Evolutionary conservation across 1,284 basidiomycete genomes (phyloP), one percentile per base, ranked within the genome.

Genomic region (Ceratorhiza oryzae-sativae): DNA sequence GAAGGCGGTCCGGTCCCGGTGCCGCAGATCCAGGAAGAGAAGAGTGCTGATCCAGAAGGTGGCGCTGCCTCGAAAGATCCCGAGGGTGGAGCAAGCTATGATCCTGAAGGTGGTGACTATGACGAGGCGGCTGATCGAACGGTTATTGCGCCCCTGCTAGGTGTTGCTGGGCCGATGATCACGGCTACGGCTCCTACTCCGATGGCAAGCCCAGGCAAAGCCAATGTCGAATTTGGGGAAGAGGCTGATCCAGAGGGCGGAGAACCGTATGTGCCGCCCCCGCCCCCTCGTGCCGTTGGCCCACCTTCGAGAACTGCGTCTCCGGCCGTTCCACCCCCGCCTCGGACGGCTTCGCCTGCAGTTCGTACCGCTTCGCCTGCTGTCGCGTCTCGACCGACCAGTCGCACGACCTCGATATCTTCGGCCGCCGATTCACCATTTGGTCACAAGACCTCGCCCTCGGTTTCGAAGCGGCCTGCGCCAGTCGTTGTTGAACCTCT

Each of bases 51-150:
- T 60, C 72, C 63, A 3, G 72, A 73, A 34, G 72, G 63, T 23
- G 71, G 41, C 3, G 46, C 39, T 20, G 34, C 20, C 49, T 25
- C n/a, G 49, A 53, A 53, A 25, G 49, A 25, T 27, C 12, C 49
- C 18, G 49, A 53, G 18, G 49, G 49, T 6, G 49, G 36, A 15
- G 32, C 51, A 12, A 27, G 25, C 9, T 56, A 71, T 32, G 72
- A 73, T 63, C 72, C 72, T 27, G 65, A 73, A n/a, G 51, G 62
- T 60, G 71, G 63, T 18, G 48, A 55, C n/a, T 60, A 42, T 27
- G 65, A 71, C 41, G 65, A 67, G 8, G 10, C 34, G 18, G 62
- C 42, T 13, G 72, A 62, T 27, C 58, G 65, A 30, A 68, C 59
- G 42, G 41, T 67, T 18, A 36, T 62, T 55, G 65, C 56, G 25